Evolutionary conservation across 2,329 filamentous ascomycete species (phyloP), one percentile per base, ranked within the genome.

Genomic region (Fusarium verticillioides): DNA sequence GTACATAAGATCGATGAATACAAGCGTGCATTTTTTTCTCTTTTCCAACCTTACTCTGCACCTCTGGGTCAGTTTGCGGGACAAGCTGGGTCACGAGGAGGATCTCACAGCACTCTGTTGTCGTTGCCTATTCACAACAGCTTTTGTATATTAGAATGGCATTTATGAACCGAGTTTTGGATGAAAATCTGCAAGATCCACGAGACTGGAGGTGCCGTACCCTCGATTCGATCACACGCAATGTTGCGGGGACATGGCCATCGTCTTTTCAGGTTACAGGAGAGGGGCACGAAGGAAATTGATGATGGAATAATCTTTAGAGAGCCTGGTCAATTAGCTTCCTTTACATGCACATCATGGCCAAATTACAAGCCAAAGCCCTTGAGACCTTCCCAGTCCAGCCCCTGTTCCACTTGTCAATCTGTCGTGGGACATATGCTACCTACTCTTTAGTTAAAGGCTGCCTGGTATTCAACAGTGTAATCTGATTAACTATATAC

Each of bases 261-360:
- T 47, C 26, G 19, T 28, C 26, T 7, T 47, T 21, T 21, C 26
- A 16, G 5, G 12, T 28, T 47, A 2, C 13, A 28, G 7, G 44
- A 47, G 2, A 7, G 1, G 26, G 9, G 2, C 18, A 30, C 2
- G 0, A 47, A 47, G 19, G 26, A 16, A 0, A 16, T 28, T 4
- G 9, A 47, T 47, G 12, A 4, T 30, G 6, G 7, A 15, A 28
- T 16, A 21, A 47, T 16, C 19, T 0, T 1, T 19, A 5, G 6
- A 13, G 4, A 21, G 13, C 9, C 26, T 47, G 12, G 12, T 28
- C 5, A 8, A 47, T 28, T 4, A 16, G 2, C 9, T 7, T 47
- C 19, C 4, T 21, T 15, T 10, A 10, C 4, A 21, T 21, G 19
- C 5, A 16, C 9, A 21, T 8, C 9, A 21, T 16, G 44, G 7